Conservation (phyloP, 2,329 filamentous ascomycete genomes). For the Trematosphaeria pertusa region DNA sequence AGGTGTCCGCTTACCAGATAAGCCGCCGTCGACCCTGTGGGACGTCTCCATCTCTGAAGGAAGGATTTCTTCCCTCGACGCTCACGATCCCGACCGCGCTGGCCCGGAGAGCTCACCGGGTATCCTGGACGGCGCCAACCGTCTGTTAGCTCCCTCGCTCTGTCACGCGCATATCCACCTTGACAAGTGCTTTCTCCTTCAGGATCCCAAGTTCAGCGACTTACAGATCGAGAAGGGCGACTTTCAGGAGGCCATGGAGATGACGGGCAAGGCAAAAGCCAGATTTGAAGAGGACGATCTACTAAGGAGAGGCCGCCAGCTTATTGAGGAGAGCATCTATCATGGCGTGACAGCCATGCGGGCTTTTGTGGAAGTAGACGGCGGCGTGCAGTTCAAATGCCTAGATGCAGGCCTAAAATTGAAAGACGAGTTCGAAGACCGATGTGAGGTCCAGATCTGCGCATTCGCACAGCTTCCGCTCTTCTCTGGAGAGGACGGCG, state of each 20-base stretch:
- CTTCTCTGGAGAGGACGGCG: conserved; percentile 62
- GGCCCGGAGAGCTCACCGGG: conserved; percentile 23
- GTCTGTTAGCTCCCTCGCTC: conserved; percentile 62
- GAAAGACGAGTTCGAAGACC: conserved; percentile 60
- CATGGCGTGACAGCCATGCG: conserved; percentile 73
- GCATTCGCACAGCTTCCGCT: conserved; percentile 75
- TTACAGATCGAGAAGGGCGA: conserved; percentile 66
- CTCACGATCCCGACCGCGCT: conserved; percentile 28
- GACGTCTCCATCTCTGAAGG: conserved; percentile 46
- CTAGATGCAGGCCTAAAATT: conserved; percentile 64
- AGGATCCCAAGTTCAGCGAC: conserved; percentile 65
- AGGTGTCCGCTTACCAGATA: conserved; percentile 44
- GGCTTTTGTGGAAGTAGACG: conserved; percentile 75
- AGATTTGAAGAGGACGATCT: conserved; percentile 69
- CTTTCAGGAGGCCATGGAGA: conserved; percentile 69
- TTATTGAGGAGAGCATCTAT: conserved; percentile 69
- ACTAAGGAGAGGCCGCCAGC: conserved; percentile 67
- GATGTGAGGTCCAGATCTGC: conserved; percentile 70
- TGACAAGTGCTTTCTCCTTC: conserved; percentile 70
- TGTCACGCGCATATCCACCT: conserved; percentile 78
- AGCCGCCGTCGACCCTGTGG: conserved; percentile 42
- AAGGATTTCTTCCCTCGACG: conserved; percentile 40
- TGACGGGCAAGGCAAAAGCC: conserved; percentile 67
- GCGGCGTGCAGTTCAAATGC: conserved; percentile 64
- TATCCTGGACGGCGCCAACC: conserved; percentile 50